These are phyloP conservation scores for Metschnikowia hibisci DNA, from an alignment of 805 yeast genomes.

Conservation along the genomic window DNA sequence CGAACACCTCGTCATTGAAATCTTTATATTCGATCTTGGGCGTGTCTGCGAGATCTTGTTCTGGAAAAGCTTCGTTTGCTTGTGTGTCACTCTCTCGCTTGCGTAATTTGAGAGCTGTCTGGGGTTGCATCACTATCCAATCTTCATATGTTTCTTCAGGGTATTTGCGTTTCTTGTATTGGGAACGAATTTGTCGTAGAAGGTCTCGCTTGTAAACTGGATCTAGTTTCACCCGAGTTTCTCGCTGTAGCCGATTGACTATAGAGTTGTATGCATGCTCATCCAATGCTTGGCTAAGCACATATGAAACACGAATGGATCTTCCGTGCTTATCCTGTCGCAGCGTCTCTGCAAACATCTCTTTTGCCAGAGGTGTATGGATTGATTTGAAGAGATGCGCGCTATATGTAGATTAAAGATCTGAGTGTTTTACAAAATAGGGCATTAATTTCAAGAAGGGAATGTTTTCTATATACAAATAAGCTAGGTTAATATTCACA, in stretches of 20 bases:
- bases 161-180: slow-evolving; percentile 8
- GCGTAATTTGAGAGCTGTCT: too few species aligned
- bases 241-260: slow-evolving; percentile 1
- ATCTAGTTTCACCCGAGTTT: slow-evolving; percentile 1
- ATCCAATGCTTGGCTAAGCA: background rate
- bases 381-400: background rate
- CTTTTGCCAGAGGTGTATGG: background rate
- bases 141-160: slow-evolving; percentile 17
- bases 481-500: background rate
- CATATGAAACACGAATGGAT: background rate
- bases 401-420: background rate
- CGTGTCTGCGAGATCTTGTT: background rate
- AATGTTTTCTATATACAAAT: slow-evolving; percentile 8
- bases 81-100: background rate
- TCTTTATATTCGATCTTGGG: background rate
- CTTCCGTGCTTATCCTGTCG: background rate
- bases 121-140: too few species aligned
- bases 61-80: too few species aligned
- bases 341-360: slow-evolving; percentile 6
- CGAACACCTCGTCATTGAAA: background rate
- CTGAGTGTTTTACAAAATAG: background rate
- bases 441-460: background rate
- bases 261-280: slow-evolving; percentile 1
- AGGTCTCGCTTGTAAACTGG: slow-evolving; percentile 12
- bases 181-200: slow-evolving; percentile 16